Conservation (phyloP, 1,139 yeast genomes). For the Sugiyamaella pinicola region DNA sequence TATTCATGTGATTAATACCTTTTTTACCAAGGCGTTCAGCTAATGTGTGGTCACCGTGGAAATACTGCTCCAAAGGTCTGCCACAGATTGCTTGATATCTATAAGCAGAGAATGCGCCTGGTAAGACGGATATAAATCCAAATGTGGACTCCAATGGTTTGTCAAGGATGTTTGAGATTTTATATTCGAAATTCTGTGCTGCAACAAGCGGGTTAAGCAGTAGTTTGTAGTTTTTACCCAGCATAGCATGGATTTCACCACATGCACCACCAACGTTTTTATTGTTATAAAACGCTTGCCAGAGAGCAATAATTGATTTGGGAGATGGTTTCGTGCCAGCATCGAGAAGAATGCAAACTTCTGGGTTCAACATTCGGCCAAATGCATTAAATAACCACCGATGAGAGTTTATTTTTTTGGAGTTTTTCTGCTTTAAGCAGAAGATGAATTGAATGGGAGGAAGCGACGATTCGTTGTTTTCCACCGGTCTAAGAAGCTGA, state of each 20-base stretch:
- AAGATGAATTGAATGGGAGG: slow-evolving; percentile 87
- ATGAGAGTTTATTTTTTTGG: slow-evolving; percentile 91
- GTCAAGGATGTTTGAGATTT: slow-evolving; percentile 91
- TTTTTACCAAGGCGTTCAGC: slow-evolving; percentile 49
- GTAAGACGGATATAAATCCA: slow-evolving; percentile 91
- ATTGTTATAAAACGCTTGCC: slow-evolving; percentile 96
- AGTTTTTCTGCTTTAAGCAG: slow-evolving; percentile 84
- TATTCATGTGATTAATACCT: slow-evolving; percentile 56
- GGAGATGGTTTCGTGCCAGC: slow-evolving; percentile 94
- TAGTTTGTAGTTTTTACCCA: slow-evolving; percentile 80
- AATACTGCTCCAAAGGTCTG: slow-evolving; percentile 82
- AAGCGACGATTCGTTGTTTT: slow-evolving; percentile 59
- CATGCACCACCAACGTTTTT: slow-evolving; percentile 98
- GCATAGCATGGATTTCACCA: slow-evolving; percentile 93
- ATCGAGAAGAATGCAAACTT: slow-evolving; percentile 79
- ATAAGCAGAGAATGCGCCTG: slow-evolving; percentile 96
- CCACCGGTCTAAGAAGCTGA: slow-evolving; percentile 51
- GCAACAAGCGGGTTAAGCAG: slow-evolving; percentile 87
- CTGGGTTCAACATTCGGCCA: slow-evolving; percentile 83
- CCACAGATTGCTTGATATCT: slow-evolving; percentile 37
- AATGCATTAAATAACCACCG: slow-evolving; percentile 96
- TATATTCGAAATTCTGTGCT: slow-evolving; percentile 93
- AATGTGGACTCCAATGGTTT: slow-evolving; percentile 91
- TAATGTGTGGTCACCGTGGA: slow-evolving; percentile 78
- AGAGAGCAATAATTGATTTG: slow-evolving; percentile 80